Base-by-base conservation (phyloP, 2,329 filamentous ascomycete genomes). In the Fusarium secorum region DNA sequence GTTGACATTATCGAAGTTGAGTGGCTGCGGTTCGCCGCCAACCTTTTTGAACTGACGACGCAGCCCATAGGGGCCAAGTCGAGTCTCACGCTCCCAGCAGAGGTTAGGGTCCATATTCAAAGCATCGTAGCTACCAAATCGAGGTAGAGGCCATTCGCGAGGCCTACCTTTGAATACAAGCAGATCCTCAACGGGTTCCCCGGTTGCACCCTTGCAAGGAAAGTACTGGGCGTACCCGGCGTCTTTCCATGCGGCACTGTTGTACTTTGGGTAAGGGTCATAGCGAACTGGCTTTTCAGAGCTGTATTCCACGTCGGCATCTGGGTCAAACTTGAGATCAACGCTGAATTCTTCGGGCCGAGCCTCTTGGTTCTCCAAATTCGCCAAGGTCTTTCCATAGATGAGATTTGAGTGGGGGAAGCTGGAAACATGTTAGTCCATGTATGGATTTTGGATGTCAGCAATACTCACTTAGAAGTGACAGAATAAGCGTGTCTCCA, bases 201-300 rank as follows among this genome's bases (percentile, higher is more conserved):
- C 90, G 8, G 87, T 81, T 3, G 91, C 89, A 3, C 91, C 91
- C 54, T 87, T 82, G 78, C 93, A 95, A 4, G 90, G 80, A 10
- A 88, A 84, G 74, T 91, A 88, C 58, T 85, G 78, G 20, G 90
- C 91, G 51, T 86, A 83, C 70, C 86, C 86, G 33, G 81, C 78
- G 51, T 82, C 80, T 73, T 83, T 86, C 90, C 90, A 94, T 18
- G 83, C 79, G 7, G 83, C 81, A 54, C 85, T 86, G 75, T 92
- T 91, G 81, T 94, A 93, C 20, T 87, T 82, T 1, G 92, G 91
- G 70, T 94, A 94, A 0, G 92, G 92, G 63, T 90, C 85, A 79
- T 93, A 93, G 24, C 86, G 83, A 59, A 87, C 83, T 2, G 89
- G 86, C 53, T 83, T 80, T 45, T 85, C 81, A 17, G 80, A 76